Base-by-base conservation (phyloP, 352 stramenopile species). In the Phytophthora colocasiae region DNA sequence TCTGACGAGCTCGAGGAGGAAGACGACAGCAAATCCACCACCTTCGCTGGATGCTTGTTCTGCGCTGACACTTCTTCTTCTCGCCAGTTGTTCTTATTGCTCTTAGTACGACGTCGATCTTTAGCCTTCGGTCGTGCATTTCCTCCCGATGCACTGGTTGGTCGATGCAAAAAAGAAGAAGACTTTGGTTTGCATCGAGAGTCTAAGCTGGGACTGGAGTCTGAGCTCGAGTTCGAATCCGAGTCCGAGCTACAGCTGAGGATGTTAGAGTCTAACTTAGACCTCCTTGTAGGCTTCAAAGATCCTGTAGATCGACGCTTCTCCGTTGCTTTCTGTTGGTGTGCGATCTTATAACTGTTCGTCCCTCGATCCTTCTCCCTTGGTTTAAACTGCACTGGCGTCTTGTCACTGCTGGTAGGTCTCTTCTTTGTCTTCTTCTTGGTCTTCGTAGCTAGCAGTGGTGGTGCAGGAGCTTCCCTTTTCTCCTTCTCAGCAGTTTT, bases 21-120 rank as follows among this genome's bases (percentile, higher is more conserved):
- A 1, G 59, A 73, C 15, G 66, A 75, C 22, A 66, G 24, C 2
- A 75, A 38, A 38, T 75, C 55, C 15, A 75, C 66, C 4, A 75
- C 26, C 14, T 75, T 48, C 31, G 12, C 36, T 14, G 43, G 11
- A 15, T 44, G 17, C 14, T 53, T 41, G n/a, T 19, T 63, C 24
- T 62, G 48, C 4, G 31, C 10, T 9, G 52, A 3, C n/a, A 19
- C 7, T 41, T 52, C 34, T 12, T 22, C 5, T 22, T 69, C 11
- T 1, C n/a, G 34, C 27, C 44, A 24, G 9, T 27, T 22, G 9
- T 15, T 24, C 31, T 24, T 46, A 4, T 29, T 29, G 4, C 6
- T 11, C 47, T 32, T 14, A 32, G 6, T 14, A 40, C 1, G 24
- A 24, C 26, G 41, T 6, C 41, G 8, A 19, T 9, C 19, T 38